Conservation (phyloP, 495 filamentous ascomycete species). For the Tuber borchii region DNA sequence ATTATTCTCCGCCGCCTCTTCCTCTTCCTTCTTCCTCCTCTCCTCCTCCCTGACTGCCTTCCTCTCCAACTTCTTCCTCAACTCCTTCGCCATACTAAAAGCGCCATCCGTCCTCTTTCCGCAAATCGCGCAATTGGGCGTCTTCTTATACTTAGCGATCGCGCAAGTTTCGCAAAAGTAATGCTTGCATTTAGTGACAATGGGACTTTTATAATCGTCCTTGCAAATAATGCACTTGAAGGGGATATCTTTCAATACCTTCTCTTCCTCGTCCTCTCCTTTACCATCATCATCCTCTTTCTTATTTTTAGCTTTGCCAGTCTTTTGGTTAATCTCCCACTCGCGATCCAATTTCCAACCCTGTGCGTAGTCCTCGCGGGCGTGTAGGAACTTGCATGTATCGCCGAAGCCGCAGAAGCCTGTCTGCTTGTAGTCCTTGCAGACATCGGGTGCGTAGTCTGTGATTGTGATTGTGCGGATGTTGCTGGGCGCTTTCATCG, state of each 20-base stretch:
- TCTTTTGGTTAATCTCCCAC: constrained; percentile 79
- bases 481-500: constrained; percentile 81
- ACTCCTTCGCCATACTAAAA: constrained; percentile 79
- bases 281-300: constrained; percentile 44
- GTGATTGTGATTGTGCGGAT: constrained; percentile 83
- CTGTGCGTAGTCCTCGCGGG: constrained; percentile 79
- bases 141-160: constrained; percentile 67
- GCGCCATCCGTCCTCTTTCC: constrained; percentile 77
- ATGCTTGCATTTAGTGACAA: constrained; percentile 85
- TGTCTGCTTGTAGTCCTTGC: constrained; percentile 90
- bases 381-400: constrained; percentile 82
- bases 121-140: constrained; percentile 78
- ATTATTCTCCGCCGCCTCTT: constrained; percentile 50
- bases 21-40: constrained; percentile 63
- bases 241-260: constrained; percentile 75
- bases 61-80: constrained; percentile 74
- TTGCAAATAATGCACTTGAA: constrained; percentile 95
- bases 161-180: constrained; percentile 94
- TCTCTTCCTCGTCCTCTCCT: constrained; percentile 66
- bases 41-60: constrained; percentile 66
- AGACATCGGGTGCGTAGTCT: constrained; percentile 89
- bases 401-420: constrained; percentile 79
- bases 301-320: constrained; percentile 56
- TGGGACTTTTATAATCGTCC: constrained; percentile 69
- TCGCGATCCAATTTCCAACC: constrained; percentile 94